A percentile compares a stretch with the other conserved stretches of the same genome.
Conservation (phyloP, 75 land plant species). For the Selaginella tamariscina region DNA sequence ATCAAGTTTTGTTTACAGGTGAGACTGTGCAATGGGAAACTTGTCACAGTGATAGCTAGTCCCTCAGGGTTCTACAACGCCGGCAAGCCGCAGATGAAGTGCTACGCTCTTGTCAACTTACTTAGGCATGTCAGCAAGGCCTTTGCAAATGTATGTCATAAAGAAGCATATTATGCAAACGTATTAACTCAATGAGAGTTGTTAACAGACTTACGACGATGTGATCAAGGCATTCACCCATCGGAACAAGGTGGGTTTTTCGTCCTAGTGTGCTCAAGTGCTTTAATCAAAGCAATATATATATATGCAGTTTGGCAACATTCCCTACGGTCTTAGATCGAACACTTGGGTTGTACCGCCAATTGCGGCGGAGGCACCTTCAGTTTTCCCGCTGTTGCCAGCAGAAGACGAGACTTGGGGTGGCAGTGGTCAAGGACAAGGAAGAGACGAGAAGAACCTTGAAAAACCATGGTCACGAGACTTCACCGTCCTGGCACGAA, state of each 20-base stretch:
- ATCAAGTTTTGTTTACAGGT: conserved; percentile 29
- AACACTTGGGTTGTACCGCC: conserved; percentile 93
- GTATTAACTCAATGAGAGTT: no score
- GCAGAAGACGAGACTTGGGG: conserved; percentile 78
- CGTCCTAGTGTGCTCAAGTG: no score
- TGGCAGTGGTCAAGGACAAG: conserved; percentile 76
- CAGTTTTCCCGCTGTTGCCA: conserved; percentile 58
- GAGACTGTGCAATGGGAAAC: conserved; percentile 80
- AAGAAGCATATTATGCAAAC: no score
- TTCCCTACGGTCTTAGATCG: conserved; percentile 76
- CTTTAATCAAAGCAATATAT: no score
- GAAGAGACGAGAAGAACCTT: conserved; percentile 44
- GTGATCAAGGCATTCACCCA: conserved; percentile 79
- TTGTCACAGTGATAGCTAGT: conserved; percentile 46
- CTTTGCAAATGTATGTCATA: conserved; percentile 54
- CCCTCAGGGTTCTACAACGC: conserved; percentile 51
- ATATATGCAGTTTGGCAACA: conserved; percentile 72
- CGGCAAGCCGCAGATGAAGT: conserved; percentile 43
- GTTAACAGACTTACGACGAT: conserved; percentile 57
- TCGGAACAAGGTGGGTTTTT: conserved; percentile 71
- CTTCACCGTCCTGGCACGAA: conserved; percentile 43
- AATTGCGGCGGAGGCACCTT: conserved; percentile 48
- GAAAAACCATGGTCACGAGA: conserved; percentile 58
- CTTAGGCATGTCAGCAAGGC: conserved; percentile 58
- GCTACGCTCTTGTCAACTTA: conserved; percentile 57